These are phyloP conservation scores for Phaseolus lunatus DNA, from an alignment of 306 rosid species.

Conservation along the genomic window DNA sequence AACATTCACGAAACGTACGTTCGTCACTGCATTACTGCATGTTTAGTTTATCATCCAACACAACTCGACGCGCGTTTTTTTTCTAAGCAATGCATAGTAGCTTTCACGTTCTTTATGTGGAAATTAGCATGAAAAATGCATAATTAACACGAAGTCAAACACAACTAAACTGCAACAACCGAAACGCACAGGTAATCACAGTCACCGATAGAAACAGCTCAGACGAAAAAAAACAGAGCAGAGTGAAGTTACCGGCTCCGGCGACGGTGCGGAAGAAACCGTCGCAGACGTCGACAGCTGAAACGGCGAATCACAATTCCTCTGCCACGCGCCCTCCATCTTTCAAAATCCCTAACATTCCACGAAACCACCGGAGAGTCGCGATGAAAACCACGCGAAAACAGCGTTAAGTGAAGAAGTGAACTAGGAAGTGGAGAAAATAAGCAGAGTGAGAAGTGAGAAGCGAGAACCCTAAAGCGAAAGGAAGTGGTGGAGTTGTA, in stretches of 20 bases:
- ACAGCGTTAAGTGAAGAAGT: neutral
- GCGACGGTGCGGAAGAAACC: slow-evolving; percentile 23
- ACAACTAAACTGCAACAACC: neutral
- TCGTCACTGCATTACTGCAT: neutral
- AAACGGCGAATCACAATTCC: slow-evolving; percentile 42
- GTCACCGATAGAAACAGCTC: neutral
- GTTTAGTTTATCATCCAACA: neutral
- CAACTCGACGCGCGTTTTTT: neutral
- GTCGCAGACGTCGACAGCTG: slow-evolving; percentile 22
- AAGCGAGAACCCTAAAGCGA: slow-evolving; percentile 7
- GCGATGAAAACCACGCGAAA: neutral
- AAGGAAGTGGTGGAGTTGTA: neutral
- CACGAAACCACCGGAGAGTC: neutral
- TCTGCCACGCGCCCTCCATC: slow-evolving; percentile 38
- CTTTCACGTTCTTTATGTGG: no score
- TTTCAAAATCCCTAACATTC: slow-evolving; percentile 21
- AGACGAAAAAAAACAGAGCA: neutral
- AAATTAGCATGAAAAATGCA: neutral
- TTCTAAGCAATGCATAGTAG: neutral
- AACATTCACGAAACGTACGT: neutral
- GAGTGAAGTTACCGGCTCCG: slow-evolving; percentile 34
- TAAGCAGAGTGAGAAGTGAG: neutral
- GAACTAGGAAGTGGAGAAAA: neutral
- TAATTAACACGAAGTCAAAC: neutral
- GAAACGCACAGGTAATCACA: slow-evolving; percentile 11